Evolutionary conservation across 352 stramenopile species (phyloP).

Genomic region (Phytophthora uliginosa): DNA sequence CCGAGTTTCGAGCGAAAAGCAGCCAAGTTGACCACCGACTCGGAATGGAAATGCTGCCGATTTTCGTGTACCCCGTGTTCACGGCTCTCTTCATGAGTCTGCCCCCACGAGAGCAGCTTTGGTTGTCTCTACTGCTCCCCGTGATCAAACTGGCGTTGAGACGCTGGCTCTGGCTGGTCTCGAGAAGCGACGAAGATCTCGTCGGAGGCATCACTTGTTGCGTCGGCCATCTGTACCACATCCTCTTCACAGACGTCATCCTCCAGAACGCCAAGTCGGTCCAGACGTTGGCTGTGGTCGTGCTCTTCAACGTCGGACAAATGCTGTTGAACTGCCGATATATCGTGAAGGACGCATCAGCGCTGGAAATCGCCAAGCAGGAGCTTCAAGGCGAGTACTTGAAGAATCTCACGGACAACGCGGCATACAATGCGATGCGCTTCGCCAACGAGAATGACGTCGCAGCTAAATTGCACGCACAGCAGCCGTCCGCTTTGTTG

Average conservation of each 20-base stretch:
- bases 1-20: conserved; percentile 2
- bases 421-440: background rate
- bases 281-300: conserved; percentile 25
- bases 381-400: background rate
- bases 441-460: background rate
- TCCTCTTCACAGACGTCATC: conserved; percentile 38
- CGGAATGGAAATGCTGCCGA: conserved; percentile 13
- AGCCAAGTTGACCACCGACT: conserved; percentile 1
- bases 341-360: conserved; percentile 3
- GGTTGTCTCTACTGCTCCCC: conserved; percentile 35
- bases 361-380: background rate
- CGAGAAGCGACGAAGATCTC: conserved; percentile 28
- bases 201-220: conserved; percentile 20
- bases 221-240: conserved; percentile 43
- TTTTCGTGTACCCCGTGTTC: conserved; percentile 40
- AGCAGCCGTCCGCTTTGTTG: background rate
- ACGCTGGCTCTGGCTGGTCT: conserved; percentile 23
- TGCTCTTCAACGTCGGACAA: conserved; percentile 22
- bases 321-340: conserved; percentile 13
- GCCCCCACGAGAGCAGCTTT: conserved; percentile 15
- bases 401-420: background rate
- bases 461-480: background rate
- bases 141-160: conserved; percentile 32
- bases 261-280: conserved; percentile 45
- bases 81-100: conserved; percentile 37